phyloP scores from a whole-genome alignment of 2,329 filamentous ascomycete species.

The Plenodomus biglobosus region DNA sequence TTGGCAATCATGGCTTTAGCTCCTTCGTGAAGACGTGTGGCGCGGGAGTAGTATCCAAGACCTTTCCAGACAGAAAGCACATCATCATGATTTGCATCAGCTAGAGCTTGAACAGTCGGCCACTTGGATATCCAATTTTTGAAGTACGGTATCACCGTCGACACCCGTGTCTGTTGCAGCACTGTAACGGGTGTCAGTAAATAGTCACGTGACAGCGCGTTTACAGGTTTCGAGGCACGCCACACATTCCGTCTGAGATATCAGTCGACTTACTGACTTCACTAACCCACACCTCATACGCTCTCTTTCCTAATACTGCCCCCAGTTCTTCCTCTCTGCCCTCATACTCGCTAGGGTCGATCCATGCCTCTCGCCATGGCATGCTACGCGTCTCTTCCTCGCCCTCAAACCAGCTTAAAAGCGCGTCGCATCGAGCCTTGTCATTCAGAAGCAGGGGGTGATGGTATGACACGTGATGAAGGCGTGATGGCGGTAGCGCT shows the following conservation, averaged over 20 bases:
- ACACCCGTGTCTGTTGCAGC: constrained; percentile 67
- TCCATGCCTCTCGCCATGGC: constrained; percentile 58
- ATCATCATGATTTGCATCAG: constrained; percentile 56
- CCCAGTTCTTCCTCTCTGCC: constrained; percentile 35
- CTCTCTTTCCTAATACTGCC: constrained; percentile 54
- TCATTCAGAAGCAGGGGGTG: constrained; percentile 32
- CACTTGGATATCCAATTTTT: constrained; percentile 62
- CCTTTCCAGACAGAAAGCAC: constrained; percentile 63
- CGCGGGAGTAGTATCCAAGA: constrained; percentile 66
- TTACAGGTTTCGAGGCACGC: background rate
- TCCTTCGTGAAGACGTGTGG: constrained; percentile 61
- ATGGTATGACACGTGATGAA: constrained; percentile 33
- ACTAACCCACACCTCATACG: constrained; percentile 68
- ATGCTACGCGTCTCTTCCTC: constrained; percentile 38
- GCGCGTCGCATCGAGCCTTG: constrained; percentile 12
- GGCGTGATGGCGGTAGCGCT: constrained; percentile 30
- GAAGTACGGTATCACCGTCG: constrained; percentile 65
- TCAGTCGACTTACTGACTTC: constrained; percentile 55
- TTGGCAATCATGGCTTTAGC: constrained; percentile 53
- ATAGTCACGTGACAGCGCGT: constrained; percentile 22
- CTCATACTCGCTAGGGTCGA: constrained; percentile 47
- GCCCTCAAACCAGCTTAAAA: constrained; percentile 37
- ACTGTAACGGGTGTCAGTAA: constrained; percentile 34
- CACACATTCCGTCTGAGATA: background rate
- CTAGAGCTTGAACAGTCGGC: constrained; percentile 61